Conservation (phyloP, 768 basidiomycete genomes). For the Mycena maculata region DNA sequence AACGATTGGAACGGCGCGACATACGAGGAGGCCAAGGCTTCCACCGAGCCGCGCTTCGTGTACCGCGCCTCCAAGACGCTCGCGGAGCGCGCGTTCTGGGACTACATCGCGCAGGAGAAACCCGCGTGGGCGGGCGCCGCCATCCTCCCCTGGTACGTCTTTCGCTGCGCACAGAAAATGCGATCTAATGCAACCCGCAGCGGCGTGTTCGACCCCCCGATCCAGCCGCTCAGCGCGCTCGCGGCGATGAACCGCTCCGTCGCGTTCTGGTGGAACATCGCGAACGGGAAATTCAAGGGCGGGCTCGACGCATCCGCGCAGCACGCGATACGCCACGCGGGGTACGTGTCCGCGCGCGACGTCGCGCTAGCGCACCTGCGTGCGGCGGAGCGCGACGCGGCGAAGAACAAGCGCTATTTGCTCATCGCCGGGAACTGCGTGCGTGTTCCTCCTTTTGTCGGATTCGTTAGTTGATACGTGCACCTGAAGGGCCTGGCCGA, state of each 20-base stretch:
- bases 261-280: constrained; percentile 14
- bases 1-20: constrained; percentile 58
- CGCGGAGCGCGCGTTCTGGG: constrained; percentile 50
- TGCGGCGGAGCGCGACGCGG: constrained; percentile 55
- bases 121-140: constrained; percentile 7
- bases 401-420: constrained; percentile 59
- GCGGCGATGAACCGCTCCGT: constrained; percentile 44
- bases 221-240: constrained; percentile 43
- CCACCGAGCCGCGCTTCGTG: not conserved
- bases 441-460: not conserved
- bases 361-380: constrained; percentile 58
- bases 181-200: not conserved
- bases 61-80: constrained; percentile 62
- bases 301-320: not conserved
- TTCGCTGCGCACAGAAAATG: not conserved
- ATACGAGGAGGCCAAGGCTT: constrained; percentile 7
- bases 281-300: not conserved
- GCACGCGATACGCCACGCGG: constrained; percentile 21
- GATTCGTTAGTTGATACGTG: not conserved
- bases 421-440: not conserved
- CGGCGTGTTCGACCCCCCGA: constrained; percentile 35
- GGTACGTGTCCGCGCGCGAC: constrained; percentile 54
- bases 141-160: constrained; percentile 4
- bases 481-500: not conserved
- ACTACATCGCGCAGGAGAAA: constrained; percentile 11